Base-by-base conservation (phyloP, 345 rosid species). In the Hibiscus tridactylites region DNA sequence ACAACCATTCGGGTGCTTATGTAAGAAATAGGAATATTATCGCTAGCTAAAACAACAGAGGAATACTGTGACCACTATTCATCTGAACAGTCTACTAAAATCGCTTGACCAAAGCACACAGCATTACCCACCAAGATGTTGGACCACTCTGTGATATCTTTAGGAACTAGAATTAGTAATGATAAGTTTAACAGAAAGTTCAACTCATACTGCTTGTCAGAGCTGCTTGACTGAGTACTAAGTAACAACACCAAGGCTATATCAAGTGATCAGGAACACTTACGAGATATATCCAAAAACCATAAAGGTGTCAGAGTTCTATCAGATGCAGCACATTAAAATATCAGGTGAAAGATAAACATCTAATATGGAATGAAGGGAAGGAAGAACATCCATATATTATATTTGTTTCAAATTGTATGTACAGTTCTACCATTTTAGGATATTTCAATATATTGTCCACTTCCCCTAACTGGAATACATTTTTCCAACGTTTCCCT, bases 41-140 rank as follows among this genome's bases (percentile, higher is more conserved):
- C 3, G 35, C 52, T 57, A 17, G 42, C 39, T 6, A 15, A 1
- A 58, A 72, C 8, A 58, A n/a, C 46, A 50, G 16, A 61, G 8
- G 63, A 53, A 6, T 35, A 58, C 13, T 50, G 28, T 50, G 33
- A 62, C 47, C 46, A 53, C 53, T 56, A 69, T 56, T 50, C n/a
- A 53, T 31, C 28, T 68, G 61, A 70, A 17, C 35, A 73, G 42
- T 73, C 62, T 58, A 9, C 35, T 53, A 69, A 44, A 65, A 65
- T 16, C 21, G 15, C 17, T 2, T 8, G 35, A 44, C 17, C 11
- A 65, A 21, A 42, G 17, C 53, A 11, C 16, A 44, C 31, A 10
- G 9, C 26, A 33, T 61, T 61, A 11, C 68, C 24, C n/a, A 65
- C 10, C 6, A 17, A 62, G 46, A 63, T 35, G 17, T 63, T 37